A percentile compares a stretch with the other conserved stretches of the same genome.
These are phyloP conservation scores for Balamuthia mandrillaris DNA, from an alignment of 208 protist genomes.

Conservation along the genomic window DNA sequence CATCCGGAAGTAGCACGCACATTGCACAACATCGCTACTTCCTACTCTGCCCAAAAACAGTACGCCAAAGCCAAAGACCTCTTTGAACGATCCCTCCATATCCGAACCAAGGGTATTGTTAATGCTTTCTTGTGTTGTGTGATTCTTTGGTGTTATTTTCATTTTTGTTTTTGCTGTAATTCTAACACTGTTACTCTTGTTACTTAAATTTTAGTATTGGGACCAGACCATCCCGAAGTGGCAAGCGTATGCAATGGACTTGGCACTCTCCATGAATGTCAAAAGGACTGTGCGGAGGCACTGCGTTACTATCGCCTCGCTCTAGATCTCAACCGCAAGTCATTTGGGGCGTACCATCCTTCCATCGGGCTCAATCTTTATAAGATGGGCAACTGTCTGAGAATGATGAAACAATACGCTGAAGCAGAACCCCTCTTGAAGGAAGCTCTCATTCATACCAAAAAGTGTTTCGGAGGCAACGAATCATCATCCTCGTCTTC, in stretches of 20 bases:
- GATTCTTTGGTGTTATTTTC: too few species aligned
- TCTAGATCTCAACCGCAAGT: constrained; percentile 7
- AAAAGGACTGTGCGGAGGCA: background rate
- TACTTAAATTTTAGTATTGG: too few species aligned
- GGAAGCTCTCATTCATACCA: background rate
- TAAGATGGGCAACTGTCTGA: constrained; percentile 14
- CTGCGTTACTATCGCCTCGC: background rate
- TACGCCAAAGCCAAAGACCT: background rate
- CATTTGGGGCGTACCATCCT: constrained; percentile 7
- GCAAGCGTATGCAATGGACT: background rate
- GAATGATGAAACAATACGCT: background rate
- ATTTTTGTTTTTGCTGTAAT: too few species aligned
- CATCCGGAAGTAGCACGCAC: constrained; percentile 15
- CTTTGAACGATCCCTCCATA: background rate
- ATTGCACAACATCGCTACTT: constrained; percentile 3
- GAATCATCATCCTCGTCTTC: background rate
- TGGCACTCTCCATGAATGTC: constrained; percentile 6
- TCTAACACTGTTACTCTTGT: too few species aligned
- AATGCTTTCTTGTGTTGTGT: too few species aligned
- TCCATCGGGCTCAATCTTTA: constrained; percentile 3
- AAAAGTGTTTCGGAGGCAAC: background rate
- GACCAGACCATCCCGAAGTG: background rate
- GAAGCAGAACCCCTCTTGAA: constrained; percentile 2
- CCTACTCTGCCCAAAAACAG: background rate
- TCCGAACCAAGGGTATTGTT: background rate